Evolutionary conservation across 345 rosid species (phyloP), one percentile per base, ranked within the genome.

Genomic region (Rhodomyrtus tomentosa): DNA sequence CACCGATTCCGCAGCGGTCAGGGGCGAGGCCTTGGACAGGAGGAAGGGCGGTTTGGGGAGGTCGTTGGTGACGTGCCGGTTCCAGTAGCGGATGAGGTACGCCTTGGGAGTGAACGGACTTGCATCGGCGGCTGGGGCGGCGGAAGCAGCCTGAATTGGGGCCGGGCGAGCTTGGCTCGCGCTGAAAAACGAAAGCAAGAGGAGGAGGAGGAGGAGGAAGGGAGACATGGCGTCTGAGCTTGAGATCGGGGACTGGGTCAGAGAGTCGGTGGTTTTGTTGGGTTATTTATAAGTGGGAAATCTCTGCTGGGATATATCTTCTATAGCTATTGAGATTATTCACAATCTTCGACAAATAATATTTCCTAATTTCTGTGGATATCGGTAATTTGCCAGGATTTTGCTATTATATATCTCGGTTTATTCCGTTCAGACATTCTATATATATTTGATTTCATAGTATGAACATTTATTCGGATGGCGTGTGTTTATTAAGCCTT

Each of bases 71-170:
- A 96, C 90, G 91, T 90, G 92, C 82, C 93, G 93, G 88, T 93
- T 93, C 99, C 98, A 96, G 92, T 95, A 93, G 83, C 99, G 98
- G 83, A 93, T 87, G 45, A 96, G 85, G 18, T 90, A 92, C 0
- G 97, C 95, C 82, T 91, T 95, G 0, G 99, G 98, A 3, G 98
- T 91, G 79, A 96, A 92, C 16, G 99, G 99, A 86, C 83, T 86
- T 54, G 89, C 89, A 51, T 85, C 88, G 80, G 81, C 73, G 21
- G 86, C 90, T 5, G 82, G 56, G 82, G 82, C 24, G 49, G 85
- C 90, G 9, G 82, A 54, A 54, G 50, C 82, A 29, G 87, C 93
- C 95, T 93, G 86, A 91, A 90, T 87, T 91, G 86, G 74, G 40
- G 15, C 21, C 5, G 42, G 12, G 45, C 11, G 76, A 32, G 76